These are phyloP conservation scores for Lojkania enalia DNA, from an alignment of 2,329 filamentous ascomycete genomes.

Conservation along the genomic window DNA sequence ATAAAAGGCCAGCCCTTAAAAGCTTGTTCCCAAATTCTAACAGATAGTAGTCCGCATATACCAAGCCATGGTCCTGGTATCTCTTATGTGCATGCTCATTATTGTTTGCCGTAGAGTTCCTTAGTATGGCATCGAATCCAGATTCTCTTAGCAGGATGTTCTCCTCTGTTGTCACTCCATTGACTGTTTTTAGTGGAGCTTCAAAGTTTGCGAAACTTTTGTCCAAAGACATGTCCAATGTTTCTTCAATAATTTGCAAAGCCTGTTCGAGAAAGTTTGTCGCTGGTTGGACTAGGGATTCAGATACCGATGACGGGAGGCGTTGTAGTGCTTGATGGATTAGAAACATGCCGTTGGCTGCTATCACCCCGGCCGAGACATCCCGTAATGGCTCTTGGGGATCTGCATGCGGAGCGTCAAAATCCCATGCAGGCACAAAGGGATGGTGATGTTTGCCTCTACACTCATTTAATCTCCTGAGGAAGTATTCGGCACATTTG, in stretches of 20 bases:
- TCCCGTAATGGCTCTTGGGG: constrained; percentile 37
- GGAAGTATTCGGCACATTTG: constrained; percentile 52
- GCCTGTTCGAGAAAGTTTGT: constrained; percentile 25
- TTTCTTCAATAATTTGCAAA: constrained; percentile 28
- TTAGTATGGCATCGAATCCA: constrained; percentile 51
- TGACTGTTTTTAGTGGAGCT: constrained; percentile 13
- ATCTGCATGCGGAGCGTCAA: constrained; percentile 53
- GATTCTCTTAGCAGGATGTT: constrained; percentile 32
- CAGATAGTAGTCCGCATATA: constrained; percentile 57
- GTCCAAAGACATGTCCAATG: constrained; percentile 38
- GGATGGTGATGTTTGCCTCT: constrained; percentile 30
- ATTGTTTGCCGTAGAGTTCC: constrained; percentile 54
- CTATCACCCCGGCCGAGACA: constrained; percentile 47
- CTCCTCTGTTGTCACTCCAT: constrained; percentile 15
- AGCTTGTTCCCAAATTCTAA: constrained; percentile 53
- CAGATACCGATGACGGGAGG: constrained; percentile 8
- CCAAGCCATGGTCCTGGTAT: constrained; percentile 53
- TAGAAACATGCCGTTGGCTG: constrained; percentile 48
- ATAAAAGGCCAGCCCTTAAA: constrained; percentile 40
- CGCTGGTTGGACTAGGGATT: neutral
- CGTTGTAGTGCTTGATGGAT: constrained; percentile 42
- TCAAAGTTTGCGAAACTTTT: constrained; percentile 29
- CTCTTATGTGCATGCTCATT: constrained; percentile 51
- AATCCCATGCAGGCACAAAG: constrained; percentile 55
- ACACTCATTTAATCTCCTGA: constrained; percentile 45